phyloP scores from a whole-genome alignment of 345 rosid genomes.

The Balakata baccata region DNA sequence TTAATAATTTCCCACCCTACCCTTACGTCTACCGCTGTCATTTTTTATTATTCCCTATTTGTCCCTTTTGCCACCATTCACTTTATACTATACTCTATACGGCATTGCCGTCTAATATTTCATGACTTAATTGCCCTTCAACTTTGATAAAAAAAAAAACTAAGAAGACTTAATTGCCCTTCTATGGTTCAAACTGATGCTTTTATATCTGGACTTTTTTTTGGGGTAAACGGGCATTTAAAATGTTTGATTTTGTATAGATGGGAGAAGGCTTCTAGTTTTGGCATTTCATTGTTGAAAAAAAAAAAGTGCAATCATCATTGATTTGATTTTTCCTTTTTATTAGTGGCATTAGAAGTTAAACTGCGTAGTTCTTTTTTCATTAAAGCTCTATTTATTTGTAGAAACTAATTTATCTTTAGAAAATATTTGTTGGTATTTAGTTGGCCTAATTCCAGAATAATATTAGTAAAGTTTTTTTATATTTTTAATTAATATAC shows the following conservation, averaged over 20 bases:
- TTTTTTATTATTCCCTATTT: conserved; percentile 18
- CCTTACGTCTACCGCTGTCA: conserved; percentile 8
- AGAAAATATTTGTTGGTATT: no score
- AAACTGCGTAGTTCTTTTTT: no score
- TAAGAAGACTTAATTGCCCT: no score
- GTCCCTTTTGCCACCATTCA: conserved; percentile 4
- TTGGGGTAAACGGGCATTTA: neutral
- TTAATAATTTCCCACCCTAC: conserved; percentile 10
- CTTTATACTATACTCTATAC: no score
- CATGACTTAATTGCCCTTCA: conserved; percentile 14
- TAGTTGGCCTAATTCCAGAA: no score
- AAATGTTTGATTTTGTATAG: neutral
- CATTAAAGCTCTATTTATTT: no score
- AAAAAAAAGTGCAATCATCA: neutral
- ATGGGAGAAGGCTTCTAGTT: neutral
- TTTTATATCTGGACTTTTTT: neutral
- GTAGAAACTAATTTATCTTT: no score
- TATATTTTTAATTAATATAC: no score
- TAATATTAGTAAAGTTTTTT: no score
- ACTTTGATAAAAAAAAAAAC: neutral
- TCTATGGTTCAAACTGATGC: neutral
- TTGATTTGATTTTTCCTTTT: no score
- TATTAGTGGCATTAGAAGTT: neutral
- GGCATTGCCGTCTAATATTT: neutral
- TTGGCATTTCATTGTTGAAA: neutral